Evolutionary conservation across 2,329 filamentous ascomycete species (phyloP), one percentile per base, ranked within the genome.

Genomic region (Claviceps fusiformis): DNA sequence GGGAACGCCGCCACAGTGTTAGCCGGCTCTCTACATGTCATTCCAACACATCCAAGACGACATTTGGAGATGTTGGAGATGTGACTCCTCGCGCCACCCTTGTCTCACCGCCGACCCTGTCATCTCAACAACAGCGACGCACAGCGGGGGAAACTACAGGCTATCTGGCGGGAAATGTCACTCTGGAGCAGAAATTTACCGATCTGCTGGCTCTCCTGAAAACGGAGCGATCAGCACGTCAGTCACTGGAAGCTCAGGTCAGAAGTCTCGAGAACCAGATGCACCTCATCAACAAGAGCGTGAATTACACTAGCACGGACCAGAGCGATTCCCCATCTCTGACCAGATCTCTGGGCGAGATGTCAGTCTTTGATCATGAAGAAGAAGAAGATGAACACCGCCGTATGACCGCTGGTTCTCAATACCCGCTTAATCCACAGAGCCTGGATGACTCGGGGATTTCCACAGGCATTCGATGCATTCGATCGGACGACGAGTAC

Each of bases 241-340:
- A 75, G 55, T 70, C 73, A 4, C 73, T 85, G 5, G 82, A 84
- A 63, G 68, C 70, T 1, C 74, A 82, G 56, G 78, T 85, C 37
- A 75, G 71, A 55, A 75, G 71, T 46, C 69, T 85, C 6, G 72
- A 71, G 27, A 74, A 76, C 39, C 73, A 75, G 47, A 59, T 82
- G 50, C 74, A 76, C 59, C 64, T 74, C 10, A 60, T 79, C 50
- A 73, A 73, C 53, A 73, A 73, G 64, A 68, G 60, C 55, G 65
- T 60, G 57, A 55, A 52, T 6, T 55, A 60, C 19, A 51, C 53
- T 31, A 59, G 55, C 54, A 52, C 61, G 10, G 55, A 61, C 8
- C 59, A 60, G 17, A 61, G 61, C 45, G 64, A 69, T 24, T 62
- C 65, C n/a, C 64, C 68, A 5, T 68, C 64, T 17, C 65, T 69